Evolutionary conservation across 2,329 filamentous ascomycete genomes (phyloP).

Genomic region (Niveomyces coronatus): DNA sequence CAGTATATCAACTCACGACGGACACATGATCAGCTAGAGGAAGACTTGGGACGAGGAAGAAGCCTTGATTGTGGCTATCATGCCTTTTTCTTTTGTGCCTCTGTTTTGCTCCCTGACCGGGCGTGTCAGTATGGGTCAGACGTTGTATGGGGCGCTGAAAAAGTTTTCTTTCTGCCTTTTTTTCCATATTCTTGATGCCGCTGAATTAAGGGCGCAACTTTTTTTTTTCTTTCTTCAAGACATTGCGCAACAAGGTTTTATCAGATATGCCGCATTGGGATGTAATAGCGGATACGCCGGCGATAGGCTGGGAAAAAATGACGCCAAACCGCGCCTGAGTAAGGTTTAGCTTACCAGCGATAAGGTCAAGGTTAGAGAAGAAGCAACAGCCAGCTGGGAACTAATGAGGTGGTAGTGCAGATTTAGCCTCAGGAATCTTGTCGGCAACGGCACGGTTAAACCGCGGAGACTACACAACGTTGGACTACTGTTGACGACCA

Average conservation of each 20-base stretch:
- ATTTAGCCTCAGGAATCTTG: slow-evolving; percentile 10
- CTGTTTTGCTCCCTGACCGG: background rate
- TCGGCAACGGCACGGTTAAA: slow-evolving; percentile 2
- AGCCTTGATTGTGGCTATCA: no score
- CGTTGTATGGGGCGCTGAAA: no score
- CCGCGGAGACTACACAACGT: background rate
- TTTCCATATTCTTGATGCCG: slow-evolving; percentile 5
- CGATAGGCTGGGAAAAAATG: slow-evolving; percentile 6
- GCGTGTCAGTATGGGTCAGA: background rate
- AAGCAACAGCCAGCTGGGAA: no score
- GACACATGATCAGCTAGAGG: no score
- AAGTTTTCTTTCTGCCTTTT: slow-evolving; percentile 3
- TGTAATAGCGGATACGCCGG: slow-evolving; percentile 7
- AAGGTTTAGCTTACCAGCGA: slow-evolving; percentile 7
- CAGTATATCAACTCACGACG: no score
- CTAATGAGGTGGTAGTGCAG: background rate
- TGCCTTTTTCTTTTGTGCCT: background rate
- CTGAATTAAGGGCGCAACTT: slow-evolving; percentile 9
- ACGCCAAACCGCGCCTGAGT: slow-evolving; percentile 4
- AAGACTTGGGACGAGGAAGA: no score
- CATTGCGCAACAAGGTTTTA: background rate
- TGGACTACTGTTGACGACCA: no score
- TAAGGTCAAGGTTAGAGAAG: slow-evolving; percentile 4
- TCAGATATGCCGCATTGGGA: slow-evolving; percentile 11
- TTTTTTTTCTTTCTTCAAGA: no score